phyloP scores from a whole-genome alignment of 495 filamentous ascomycete species.

The Aspergillus wentii region DNA sequence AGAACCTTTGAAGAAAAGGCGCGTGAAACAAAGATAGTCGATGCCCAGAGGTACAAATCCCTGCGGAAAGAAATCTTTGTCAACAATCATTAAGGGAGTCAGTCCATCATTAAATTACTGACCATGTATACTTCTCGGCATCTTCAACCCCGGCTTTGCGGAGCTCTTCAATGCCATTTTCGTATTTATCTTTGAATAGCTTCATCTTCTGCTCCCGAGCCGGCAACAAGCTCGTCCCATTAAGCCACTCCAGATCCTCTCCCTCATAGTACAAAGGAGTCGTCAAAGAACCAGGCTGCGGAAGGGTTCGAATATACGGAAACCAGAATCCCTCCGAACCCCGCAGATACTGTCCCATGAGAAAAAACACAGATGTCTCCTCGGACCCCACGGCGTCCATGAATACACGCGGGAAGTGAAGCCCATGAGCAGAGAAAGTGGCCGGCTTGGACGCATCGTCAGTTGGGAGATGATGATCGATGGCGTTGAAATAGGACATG shows the following conservation, averaged over 20 bases:
- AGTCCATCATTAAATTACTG: slow-evolving; percentile 11
- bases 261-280: slow-evolving; percentile 56
- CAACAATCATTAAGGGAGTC: slow-evolving; percentile 1
- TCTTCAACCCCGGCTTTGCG: slow-evolving; percentile 26
- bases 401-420: slow-evolving; percentile 29
- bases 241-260: slow-evolving; percentile 53
- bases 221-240: slow-evolving; percentile 53
- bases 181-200: slow-evolving; percentile 48
- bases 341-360: slow-evolving; percentile 52
- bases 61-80: slow-evolving; percentile 24
- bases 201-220: slow-evolving; percentile 38
- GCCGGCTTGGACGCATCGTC: slow-evolving; percentile 5
- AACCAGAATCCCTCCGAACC: slow-evolving; percentile 52
- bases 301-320: slow-evolving; percentile 56
- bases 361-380: slow-evolving; percentile 46
- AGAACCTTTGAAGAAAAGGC: slow-evolving; percentile 45
- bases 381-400: slow-evolving; percentile 31
- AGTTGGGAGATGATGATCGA: slow-evolving; percentile 19
- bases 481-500: slow-evolving; percentile 50
- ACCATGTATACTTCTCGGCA: slow-evolving; percentile 39
- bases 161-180: slow-evolving; percentile 31
- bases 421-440: slow-evolving; percentile 30
- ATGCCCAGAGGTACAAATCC: slow-evolving; percentile 62
- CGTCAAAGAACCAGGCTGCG: slow-evolving; percentile 46
- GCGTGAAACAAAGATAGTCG: slow-evolving; percentile 57